Base-by-base conservation (phyloP, 352 stramenopile genomes). In the Phytophthora meadii region DNA sequence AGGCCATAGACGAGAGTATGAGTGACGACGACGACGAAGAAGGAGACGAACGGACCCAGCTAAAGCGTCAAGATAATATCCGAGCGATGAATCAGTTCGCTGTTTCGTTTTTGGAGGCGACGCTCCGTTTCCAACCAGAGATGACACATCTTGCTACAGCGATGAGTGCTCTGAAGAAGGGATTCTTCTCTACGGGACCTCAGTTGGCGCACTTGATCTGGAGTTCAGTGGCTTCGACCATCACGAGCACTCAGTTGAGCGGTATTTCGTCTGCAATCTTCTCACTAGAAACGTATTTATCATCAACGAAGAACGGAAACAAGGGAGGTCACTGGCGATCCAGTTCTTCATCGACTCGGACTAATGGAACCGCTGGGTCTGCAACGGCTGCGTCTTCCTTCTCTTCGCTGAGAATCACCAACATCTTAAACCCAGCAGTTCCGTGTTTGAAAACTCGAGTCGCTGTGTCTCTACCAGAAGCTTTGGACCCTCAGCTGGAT, bases 21-120 rank as follows among this genome's bases (percentile, higher is more conserved):
- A 59, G 36, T 24, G 61, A 79, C n/a, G 55, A 79, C n/a, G 55
- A 67, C 15, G 67, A 78, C 10, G 61, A 71, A 8, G 60, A 68
- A n/a, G 46, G 10, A 32, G 70, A 61, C 15, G 44, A 73, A 44
- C 54, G 36, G 9, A 63, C 27, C 3, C 62, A 59, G 1, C 56
- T 70, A 10, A 54, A 57, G 46, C 70, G 49, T 10, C 52, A 73
- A 42, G 78, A 87, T 46, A 77, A 89, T 11, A 73, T 84, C 25
- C 77, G 82, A 17, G 85, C 85, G 0, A 94, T 92, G 85, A 88
- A 86, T 22, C 81, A 90, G 56, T 94, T 94, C 63, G 85, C 76
- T 1, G 44, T 87, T 2, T 89, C 81, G 10, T 89, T 90, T 28
- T 54, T 91, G 12, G 84, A 93, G 55, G 66, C 79, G 1, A 75